Base-by-base conservation (phyloP, 2,329 filamentous ascomycete species). In the Nemania diffusa region DNA sequence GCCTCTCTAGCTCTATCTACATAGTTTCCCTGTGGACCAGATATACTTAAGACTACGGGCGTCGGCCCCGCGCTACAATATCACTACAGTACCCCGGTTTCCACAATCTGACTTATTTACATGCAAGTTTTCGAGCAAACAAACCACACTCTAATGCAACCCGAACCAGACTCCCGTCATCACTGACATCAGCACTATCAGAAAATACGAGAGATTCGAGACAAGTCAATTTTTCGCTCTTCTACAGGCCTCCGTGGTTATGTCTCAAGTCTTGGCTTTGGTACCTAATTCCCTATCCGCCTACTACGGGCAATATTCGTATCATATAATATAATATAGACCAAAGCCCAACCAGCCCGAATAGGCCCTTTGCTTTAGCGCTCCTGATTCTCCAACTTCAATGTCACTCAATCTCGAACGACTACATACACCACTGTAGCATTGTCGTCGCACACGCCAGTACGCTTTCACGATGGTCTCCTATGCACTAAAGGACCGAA, bases 401-500 rank as follows among this genome's bases (percentile, higher is more conserved):
- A 46, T 65, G 26, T 34, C 27, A 65, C 52, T 34, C 24, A 9
- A 48, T 40, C 34, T 26, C n/a, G n/a, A 46, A 53, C 34, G 9
- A 46, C 58, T 32, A 5, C 15, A 24, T 50, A 50, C 50, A 34
- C 24, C 13, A 22, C 24, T 3, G 62, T 55, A 37, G 44, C 62
- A 48, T 60, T n/a, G 20, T 42, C 20, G 27, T 48, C 20, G 44
- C 9, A 5, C 55, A 32, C 26, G 17, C 56, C 55, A 44, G 22
- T 58, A 29, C 42, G 13, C 27, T 34, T 60, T 63, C 64, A 60
- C 56, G 59, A 60, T 64, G 44, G 9, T 27, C 20, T 22, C 37
- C 40, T 26, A 57, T 32, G 17, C 50, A 57, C 20, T 51, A 52
- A 67, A 67, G 61, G 65, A 57, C 65, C 65, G 65, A 67, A 57